These are phyloP conservation scores for Eucalyptus marginata DNA, from an alignment of 345 rosid genomes.

Conservation along the genomic window DNA sequence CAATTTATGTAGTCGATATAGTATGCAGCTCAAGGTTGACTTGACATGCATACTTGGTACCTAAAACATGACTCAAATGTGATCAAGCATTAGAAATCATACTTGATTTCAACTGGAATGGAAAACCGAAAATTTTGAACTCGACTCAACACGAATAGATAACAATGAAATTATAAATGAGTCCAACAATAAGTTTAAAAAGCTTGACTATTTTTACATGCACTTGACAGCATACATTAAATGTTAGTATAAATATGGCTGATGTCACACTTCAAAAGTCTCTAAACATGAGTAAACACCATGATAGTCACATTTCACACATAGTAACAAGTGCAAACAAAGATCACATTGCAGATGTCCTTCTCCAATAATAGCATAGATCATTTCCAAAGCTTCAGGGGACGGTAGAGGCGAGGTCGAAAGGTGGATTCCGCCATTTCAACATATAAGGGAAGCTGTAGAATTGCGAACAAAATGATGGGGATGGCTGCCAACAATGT, in stretches of 20 bases:
- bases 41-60: no score
- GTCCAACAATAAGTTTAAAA: no score
- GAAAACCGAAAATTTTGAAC: no score
- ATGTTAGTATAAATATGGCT: accelerated
- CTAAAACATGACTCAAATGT: no score
- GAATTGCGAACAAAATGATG: background rate
- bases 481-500: background rate
- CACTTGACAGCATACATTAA: no score
- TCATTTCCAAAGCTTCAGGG: background rate
- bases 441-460: background rate
- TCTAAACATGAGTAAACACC: background rate
- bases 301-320: background rate
- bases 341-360: accelerated
- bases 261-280: accelerated
- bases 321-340: background rate
- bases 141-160: no score
- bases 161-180: no score
- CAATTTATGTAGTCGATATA: no score
- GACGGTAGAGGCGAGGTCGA: background rate
- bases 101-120: no score
- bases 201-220: no score
- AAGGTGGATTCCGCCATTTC: background rate
- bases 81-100: no score
- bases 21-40: no score
- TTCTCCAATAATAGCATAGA: background rate